Evolutionary conservation across 2,329 filamentous ascomycete species (phyloP), one percentile per base, ranked within the genome.

Genomic region (Colletotrichum orchidophilum): DNA sequence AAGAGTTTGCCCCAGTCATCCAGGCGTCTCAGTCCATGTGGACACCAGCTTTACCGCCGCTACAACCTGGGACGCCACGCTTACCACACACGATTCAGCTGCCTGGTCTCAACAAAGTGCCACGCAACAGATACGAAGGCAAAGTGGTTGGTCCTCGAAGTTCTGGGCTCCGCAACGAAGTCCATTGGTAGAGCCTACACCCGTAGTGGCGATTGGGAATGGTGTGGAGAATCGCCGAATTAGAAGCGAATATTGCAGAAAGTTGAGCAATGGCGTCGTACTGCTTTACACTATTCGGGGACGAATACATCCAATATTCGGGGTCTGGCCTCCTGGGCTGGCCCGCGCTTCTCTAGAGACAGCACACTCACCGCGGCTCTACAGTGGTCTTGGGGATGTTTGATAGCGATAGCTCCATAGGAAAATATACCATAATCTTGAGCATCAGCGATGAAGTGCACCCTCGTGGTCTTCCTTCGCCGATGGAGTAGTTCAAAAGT

Each of bases 131-230:
- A 39, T 21, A 21, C 6, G 18, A 26, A 24, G 26, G 29, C 24
- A 39, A 53, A 12, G n/a, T 27, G 12, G 60, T 12, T 35, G 21
- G 24, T 18, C 46, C 54, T 50, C 11, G 18, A 27, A 42, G 42
- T 39, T 70, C 67, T 18, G 67, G 62, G 13, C 55, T 70, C 24
- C 63, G 63, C n/a, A 60, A 70, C 12, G 67, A 70, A 49, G 27
- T 67, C 12, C 26, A 57, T 29, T 24, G 35, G 27, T 49, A 63
- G 53, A 8, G 18, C 8, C 8, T n/a, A 46, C 24, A 11, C 4
- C 4, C 26, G 12, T 35, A 5, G 18, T 27, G 13, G 9, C 59
- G 2, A 3, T 18, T 24, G 3, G 15, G 4, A 18, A 8, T 46
- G 18, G 39, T n/a, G 8, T 46, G 39, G 39, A 1, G 21, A 46